Conservation (phyloP, 441 rosid species). For the Corymbia calophylla region DNA sequence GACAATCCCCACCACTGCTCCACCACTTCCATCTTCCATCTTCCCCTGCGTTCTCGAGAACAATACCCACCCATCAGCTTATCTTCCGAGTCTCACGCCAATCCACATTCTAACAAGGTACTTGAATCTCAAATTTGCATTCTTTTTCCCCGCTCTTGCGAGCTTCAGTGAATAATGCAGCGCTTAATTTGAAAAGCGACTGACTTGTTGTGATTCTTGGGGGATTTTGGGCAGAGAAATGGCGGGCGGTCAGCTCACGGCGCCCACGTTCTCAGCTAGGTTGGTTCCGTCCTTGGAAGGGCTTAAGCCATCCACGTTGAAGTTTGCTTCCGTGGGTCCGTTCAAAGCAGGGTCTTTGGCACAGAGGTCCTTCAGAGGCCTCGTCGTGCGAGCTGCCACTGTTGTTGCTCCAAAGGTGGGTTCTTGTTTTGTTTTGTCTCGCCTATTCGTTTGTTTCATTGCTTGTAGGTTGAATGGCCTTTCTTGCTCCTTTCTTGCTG, state of each 20-base stretch:
- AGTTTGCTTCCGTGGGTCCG: constrained; percentile 41
- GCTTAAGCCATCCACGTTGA: constrained; percentile 50
- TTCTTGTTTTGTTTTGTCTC: neutral
- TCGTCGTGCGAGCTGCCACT: constrained; percentile 77
- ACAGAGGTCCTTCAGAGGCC: constrained; percentile 27
- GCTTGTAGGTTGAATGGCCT: neutral
- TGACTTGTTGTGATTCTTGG: neutral
- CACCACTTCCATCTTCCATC: neutral
- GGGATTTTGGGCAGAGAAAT: constrained; percentile 21
- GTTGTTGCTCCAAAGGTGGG: constrained; percentile 85
- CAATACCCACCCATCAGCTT: too few species aligned
- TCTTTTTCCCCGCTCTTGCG: neutral
- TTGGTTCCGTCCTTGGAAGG: constrained; percentile 60
- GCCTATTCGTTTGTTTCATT: neutral
- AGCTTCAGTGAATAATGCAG: neutral
- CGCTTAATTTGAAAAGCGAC: neutral
- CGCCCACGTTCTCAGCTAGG: constrained; percentile 51
- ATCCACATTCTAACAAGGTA: neutral
- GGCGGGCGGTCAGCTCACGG: constrained; percentile 72
- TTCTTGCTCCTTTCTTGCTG: neutral
- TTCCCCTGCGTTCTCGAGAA: too few species aligned
- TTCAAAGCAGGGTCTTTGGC: constrained; percentile 28
- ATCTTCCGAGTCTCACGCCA: neutral
- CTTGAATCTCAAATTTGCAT: neutral
- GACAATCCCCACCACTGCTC: too few species aligned